A percentile compares a stretch with the other conserved stretches of the same genome.
phyloP scores from a whole-genome alignment of 1,284 basidiomycete genomes.

The Lignosus rhinocerotis region DNA sequence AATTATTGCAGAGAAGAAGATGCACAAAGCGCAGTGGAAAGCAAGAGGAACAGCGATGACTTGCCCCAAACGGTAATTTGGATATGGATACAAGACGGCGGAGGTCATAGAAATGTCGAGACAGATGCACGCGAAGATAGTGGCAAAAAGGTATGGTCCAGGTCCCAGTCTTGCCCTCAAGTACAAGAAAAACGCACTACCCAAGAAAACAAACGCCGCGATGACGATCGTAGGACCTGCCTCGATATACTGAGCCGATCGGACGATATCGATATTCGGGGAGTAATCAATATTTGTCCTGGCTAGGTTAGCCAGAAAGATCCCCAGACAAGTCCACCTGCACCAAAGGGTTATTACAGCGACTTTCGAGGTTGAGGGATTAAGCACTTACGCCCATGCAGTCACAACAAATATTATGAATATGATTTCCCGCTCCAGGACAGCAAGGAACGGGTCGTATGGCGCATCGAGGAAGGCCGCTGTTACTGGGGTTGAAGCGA shows the following conservation, averaged over 20 bases:
- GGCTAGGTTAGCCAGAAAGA: slow-evolving; percentile 61
- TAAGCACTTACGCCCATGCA: slow-evolving; percentile 63
- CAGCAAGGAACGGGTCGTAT: slow-evolving; percentile 63
- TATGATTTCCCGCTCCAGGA: slow-evolving; percentile 70
- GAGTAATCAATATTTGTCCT: slow-evolving; percentile 47
- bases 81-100: slow-evolving; percentile 64
- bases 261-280: slow-evolving; percentile 40
- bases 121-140: slow-evolving; percentile 59
- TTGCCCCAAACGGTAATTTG: slow-evolving; percentile 59
- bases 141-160: slow-evolving; percentile 63
- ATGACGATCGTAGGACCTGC: slow-evolving; percentile 61
- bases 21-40: slow-evolving; percentile 60
- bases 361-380: not conserved
- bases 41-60: slow-evolving; percentile 59
- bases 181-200: slow-evolving; percentile 62
- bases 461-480: slow-evolving; percentile 71
- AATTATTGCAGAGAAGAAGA: slow-evolving; percentile 54
- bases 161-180: slow-evolving; percentile 64
- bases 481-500: slow-evolving; percentile 25
- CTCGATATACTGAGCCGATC: slow-evolving; percentile 59
- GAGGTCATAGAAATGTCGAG: slow-evolving; percentile 64
- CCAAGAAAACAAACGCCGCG: slow-evolving; percentile 67
- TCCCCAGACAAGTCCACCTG: slow-evolving; percentile 70
- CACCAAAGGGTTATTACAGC: not conserved
- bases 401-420: slow-evolving; percentile 51